phyloP scores from a whole-genome alignment of 2,329 filamentous ascomycete genomes.

The Ilyonectria mors-panacis region DNA sequence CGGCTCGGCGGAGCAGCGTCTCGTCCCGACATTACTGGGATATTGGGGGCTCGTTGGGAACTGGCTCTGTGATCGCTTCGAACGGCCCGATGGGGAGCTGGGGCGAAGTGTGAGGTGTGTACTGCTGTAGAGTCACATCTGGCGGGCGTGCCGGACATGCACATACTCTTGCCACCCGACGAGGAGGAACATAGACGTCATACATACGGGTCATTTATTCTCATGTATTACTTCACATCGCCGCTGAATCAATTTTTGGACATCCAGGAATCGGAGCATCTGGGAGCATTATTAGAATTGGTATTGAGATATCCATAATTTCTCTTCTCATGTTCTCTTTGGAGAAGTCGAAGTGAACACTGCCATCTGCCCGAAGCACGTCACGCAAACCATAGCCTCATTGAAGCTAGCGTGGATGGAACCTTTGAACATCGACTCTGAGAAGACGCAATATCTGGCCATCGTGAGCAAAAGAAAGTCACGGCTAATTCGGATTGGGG shows the following conservation, averaged over 20 bases:
- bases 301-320: constrained; percentile 25
- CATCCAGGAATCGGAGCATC: constrained; percentile 37
- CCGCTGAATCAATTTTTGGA: constrained; percentile 31
- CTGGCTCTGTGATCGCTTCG: constrained; percentile 78
- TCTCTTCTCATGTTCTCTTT: constrained; percentile 1
- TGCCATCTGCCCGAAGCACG: neutral
- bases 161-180: constrained; percentile 21
- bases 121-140: constrained; percentile 23
- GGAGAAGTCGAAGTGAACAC: neutral
- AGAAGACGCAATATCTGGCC: constrained; percentile 2
- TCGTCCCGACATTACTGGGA: constrained; percentile 94
- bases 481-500: neutral
- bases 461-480: neutral
- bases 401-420: neutral
- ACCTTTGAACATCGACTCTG: neutral
- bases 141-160: constrained; percentile 2
- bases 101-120: constrained; percentile 75
- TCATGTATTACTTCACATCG: constrained; percentile 38
- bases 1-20: constrained; percentile 75
- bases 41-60: constrained; percentile 84
- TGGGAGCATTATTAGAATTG: constrained; percentile 32
- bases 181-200: constrained; percentile 33
- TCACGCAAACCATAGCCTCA: neutral
- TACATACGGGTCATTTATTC: constrained; percentile 22
- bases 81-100: constrained; percentile 81